Conservation (phyloP, 1,284 basidiomycete genomes). For the Rhodotorula sp. region DNA sequence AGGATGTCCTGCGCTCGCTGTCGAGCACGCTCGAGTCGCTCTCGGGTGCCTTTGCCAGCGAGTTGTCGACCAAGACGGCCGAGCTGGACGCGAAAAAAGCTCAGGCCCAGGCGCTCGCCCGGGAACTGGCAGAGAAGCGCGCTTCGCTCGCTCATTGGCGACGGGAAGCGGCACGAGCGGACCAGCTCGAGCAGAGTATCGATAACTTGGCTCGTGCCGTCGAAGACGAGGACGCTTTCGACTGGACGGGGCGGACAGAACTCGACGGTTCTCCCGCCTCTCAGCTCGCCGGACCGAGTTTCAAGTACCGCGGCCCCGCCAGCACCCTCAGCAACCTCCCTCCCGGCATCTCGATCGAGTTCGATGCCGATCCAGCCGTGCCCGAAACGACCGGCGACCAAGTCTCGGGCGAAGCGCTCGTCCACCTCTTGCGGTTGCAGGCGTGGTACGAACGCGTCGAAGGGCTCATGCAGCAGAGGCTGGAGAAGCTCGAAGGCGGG, state of each 20-base stretch:
- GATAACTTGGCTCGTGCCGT: conserved; percentile 77
- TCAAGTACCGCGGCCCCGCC: conserved; percentile 67
- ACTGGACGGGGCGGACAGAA: conserved; percentile 84
- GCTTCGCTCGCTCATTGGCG: conserved; percentile 76
- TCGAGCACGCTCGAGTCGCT: conserved; percentile 76
- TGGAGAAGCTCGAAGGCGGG: conserved; percentile 39
- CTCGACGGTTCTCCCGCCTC: conserved; percentile 55
- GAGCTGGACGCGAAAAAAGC: conserved; percentile 72
- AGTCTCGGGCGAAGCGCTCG: conserved; percentile 50
- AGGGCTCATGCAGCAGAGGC: conserved; percentile 57
- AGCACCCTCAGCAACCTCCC: conserved; percentile 48
- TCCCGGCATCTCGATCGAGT: conserved; percentile 40
- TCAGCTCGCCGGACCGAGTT: conserved; percentile 58
- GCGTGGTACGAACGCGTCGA: conserved; percentile 79
- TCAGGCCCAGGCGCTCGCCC: conserved; percentile 82
- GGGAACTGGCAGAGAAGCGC: conserved; percentile 83
- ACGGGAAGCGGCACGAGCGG: conserved; percentile 66
- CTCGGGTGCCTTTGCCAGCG: conserved; percentile 72
- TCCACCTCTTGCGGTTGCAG: conserved; percentile 70
- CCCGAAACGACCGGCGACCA: conserved; percentile 49
- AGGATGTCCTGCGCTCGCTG: conserved; percentile 86
- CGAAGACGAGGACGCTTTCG: conserved; percentile 70
- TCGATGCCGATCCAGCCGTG: conserved; percentile 51
- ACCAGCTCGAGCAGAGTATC: conserved; percentile 70
- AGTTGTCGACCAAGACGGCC: conserved; percentile 83